A percentile compares a stretch with the other conserved stretches of the same genome.
Evolutionary conservation across 345 rosid species (phyloP).

Genomic region (Luvunga scandens): DNA sequence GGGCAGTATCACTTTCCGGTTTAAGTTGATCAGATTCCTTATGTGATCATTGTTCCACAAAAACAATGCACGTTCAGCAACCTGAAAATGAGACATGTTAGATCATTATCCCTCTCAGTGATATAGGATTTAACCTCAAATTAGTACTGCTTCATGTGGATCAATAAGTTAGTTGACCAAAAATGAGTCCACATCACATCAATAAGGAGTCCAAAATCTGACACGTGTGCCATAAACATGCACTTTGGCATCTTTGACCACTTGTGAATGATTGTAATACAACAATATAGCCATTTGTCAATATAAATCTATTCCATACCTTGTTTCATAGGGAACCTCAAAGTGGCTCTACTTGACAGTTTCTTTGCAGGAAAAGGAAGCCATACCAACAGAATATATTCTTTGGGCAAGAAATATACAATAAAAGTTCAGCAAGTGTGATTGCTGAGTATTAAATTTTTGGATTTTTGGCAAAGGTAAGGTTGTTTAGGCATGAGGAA

Average conservation of each 20-base stretch:
- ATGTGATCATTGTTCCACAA: conserved; percentile 66
- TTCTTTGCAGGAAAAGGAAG: not conserved
- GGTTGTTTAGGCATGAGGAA: not conserved
- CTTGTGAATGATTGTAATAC: not conserved
- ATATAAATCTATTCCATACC: not conserved
- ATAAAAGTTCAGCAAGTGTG: not conserved
- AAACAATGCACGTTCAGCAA: conserved; percentile 63
- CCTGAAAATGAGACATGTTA: conserved; percentile 28
- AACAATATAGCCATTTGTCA: not conserved
- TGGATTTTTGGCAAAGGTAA: not conserved
- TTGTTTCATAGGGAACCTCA: not conserved
- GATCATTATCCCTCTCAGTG: not conserved
- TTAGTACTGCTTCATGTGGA: not conserved
- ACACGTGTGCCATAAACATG: not conserved
- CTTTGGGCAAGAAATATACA: not conserved
- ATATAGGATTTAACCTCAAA: not conserved
- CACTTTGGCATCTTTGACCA: not conserved
- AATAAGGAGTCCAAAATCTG: not conserved
- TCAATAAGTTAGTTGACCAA: not conserved
- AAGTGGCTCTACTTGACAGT: not conserved
- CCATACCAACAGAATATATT: not conserved
- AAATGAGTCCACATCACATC: not conserved
- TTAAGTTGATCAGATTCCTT: conserved; percentile 45
- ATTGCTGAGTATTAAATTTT: not conserved
- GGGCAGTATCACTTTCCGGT: conserved; percentile 49